phyloP scores from a whole-genome alignment of 768 basidiomycete genomes.

The Termitomyces sp. region DNA sequence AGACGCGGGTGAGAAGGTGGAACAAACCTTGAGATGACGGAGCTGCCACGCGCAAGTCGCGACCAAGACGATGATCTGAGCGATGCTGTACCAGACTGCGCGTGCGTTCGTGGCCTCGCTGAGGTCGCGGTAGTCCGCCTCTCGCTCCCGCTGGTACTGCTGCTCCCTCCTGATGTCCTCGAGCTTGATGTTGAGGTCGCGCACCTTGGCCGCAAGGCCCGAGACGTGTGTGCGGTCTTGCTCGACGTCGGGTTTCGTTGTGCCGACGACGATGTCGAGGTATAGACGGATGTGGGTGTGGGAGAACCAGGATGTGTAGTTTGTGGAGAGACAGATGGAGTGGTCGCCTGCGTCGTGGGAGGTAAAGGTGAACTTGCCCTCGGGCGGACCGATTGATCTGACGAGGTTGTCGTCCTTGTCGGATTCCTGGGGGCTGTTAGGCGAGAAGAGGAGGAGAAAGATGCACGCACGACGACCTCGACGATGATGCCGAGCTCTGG shows the following conservation, averaged over 20 bases:
- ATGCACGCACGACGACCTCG: conserved; percentile 72
- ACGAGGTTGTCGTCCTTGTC: conserved; percentile 77
- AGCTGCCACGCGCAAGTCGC: conserved; percentile 91
- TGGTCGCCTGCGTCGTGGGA: conserved; percentile 97
- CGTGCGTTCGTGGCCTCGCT: conserved; percentile 88
- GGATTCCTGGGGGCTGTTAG: conserved; percentile 60
- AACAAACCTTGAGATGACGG: conserved; percentile 76
- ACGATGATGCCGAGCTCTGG: conserved; percentile 83
- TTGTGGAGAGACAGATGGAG: conserved; percentile 92
- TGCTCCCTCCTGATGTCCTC: conserved; percentile 93
- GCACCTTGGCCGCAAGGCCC: conserved; percentile 74
- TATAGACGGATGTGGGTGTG: conserved; percentile 89
- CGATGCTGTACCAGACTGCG: conserved; percentile 92
- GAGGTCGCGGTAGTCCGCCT: conserved; percentile 82
- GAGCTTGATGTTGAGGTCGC: conserved; percentile 90
- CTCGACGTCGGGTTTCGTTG: conserved; percentile 79
- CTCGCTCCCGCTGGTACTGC: conserved; percentile 95
- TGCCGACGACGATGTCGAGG: conserved; percentile 91
- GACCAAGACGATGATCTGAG: conserved; percentile 81
- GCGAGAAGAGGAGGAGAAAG: background rate
- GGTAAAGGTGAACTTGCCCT: conserved; percentile 95
- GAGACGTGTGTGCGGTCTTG: conserved; percentile 84
- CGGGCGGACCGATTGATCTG: conserved; percentile 83
- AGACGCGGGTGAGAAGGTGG: background rate
- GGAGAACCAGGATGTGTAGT: conserved; percentile 86